A percentile compares a stretch with the other conserved stretches of the same genome.
Conservation (phyloP, 23 red algal genomes). For the Chondrus crispus region DNA sequence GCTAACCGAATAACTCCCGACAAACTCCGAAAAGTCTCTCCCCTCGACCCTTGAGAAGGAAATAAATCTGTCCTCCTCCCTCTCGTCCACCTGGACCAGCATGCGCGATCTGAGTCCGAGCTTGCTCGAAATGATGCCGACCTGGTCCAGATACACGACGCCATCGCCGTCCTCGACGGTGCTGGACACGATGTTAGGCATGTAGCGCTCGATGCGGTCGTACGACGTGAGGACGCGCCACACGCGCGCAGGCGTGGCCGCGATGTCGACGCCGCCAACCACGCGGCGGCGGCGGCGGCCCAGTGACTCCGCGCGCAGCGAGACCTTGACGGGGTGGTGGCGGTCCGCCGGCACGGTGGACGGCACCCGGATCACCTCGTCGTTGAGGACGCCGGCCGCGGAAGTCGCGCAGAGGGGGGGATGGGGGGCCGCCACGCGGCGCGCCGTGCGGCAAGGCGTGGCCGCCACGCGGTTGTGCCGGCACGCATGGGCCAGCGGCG, state of each 20-base stretch:
- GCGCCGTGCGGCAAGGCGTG: too few relatives aligned
- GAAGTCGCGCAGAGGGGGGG: too few relatives aligned
- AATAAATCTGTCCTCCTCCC: conserved; percentile 25
- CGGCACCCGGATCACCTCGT: not conserved
- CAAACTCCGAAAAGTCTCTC: conserved; percentile 82
- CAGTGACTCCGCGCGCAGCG: conserved; percentile 47
- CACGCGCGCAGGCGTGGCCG: conserved; percentile 50
- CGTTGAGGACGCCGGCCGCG: too few relatives aligned
- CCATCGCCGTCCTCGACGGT: not conserved
- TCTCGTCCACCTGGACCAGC: conserved; percentile 58
- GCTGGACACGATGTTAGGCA: conserved; percentile 81
- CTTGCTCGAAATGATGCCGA: conserved; percentile 66
- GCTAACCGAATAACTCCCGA: conserved; percentile 59
- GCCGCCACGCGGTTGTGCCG: too few relatives aligned
- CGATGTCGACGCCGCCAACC: conserved; percentile 53
- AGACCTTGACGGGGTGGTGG: not conserved
- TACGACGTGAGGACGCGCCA: conserved; percentile 84
- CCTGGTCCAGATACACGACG: conserved; percentile 68
- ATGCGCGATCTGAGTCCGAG: conserved; percentile 71
- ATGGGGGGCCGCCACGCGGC: too few relatives aligned
- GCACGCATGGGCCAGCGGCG: too few relatives aligned
- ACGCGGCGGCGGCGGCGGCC: conserved; percentile 71
- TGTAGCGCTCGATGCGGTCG: conserved; percentile 58
- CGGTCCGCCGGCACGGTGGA: conserved; percentile 11
- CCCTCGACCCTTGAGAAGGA: conserved; percentile 59